These are phyloP conservation scores for Colletotrichum spaethianum DNA, from an alignment of 2,329 filamentous ascomycete species.

Conservation along the genomic window DNA sequence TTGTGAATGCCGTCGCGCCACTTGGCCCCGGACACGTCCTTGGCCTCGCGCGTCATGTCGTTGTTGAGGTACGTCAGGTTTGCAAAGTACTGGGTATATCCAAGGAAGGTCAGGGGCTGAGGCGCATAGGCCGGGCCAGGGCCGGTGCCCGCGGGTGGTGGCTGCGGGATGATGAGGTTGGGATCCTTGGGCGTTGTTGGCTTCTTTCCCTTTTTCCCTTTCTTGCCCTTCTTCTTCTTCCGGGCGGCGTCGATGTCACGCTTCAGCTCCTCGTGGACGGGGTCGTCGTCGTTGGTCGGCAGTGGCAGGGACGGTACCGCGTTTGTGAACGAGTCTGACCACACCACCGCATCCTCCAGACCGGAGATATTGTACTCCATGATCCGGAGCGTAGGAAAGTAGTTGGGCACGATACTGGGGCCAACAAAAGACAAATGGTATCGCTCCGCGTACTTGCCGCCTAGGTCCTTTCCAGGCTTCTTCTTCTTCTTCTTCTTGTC, in stretches of 20 bases:
- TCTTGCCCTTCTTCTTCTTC: conserved; percentile 57
- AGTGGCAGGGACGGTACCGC: background rate
- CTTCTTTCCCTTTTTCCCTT: conserved; percentile 57
- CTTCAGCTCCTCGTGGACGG: conserved; percentile 47
- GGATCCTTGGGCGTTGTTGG: conserved; percentile 63
- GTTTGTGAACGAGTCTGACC: conserved; percentile 53
- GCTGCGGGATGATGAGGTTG: conserved; percentile 75
- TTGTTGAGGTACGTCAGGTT: conserved; percentile 95
- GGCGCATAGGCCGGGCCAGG: conserved; percentile 93
- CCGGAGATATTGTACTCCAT: conserved; percentile 93
- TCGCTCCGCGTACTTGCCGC: conserved; percentile 86
- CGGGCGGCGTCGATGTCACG: conserved; percentile 49
- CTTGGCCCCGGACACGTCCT: conserved; percentile 52
- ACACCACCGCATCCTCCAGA: conserved; percentile 70
- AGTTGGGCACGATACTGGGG: conserved; percentile 93
- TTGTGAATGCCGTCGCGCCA: conserved; percentile 77
- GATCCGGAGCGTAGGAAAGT: conserved; percentile 91
- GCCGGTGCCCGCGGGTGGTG: conserved; percentile 78
- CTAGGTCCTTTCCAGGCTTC: conserved; percentile 72
- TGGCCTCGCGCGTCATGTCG: conserved; percentile 62
- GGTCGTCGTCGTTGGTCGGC: conserved; percentile 42
- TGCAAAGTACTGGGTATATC: conserved; percentile 92
- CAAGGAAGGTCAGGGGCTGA: conserved; percentile 83
- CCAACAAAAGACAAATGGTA: conserved; percentile 86
- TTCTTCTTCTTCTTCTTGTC: conserved; percentile 64